phyloP scores from a whole-genome alignment of 805 yeast genomes.

The Saccharomycopsis oosterbeekiorum region DNA sequence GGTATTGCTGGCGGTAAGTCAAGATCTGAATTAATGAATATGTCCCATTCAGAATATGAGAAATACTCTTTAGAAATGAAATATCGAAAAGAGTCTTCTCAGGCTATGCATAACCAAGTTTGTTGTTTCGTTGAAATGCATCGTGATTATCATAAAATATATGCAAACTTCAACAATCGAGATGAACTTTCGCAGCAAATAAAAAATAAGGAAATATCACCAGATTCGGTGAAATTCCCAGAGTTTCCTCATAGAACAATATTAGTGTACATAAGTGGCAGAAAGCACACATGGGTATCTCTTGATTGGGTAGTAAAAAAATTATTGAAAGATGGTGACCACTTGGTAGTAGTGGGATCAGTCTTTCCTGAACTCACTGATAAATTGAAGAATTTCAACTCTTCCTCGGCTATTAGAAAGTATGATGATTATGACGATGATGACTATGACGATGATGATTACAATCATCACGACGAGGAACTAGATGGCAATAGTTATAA shows the following conservation, averaged over 20 bases:
- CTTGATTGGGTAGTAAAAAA: slow-evolving; percentile 56
- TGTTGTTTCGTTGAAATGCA: slow-evolving; percentile 34
- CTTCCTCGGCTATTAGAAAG: background rate
- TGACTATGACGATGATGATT: background rate
- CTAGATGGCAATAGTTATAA: background rate
- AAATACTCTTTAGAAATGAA: slow-evolving; percentile 4
- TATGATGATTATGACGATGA: background rate
- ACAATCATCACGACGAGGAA: background rate
- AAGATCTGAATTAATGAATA: background rate
- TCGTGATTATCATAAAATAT: slow-evolving; percentile 37
- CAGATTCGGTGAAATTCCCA: slow-evolving; percentile 22
- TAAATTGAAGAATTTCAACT: slow-evolving; percentile 9
- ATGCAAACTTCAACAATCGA: slow-evolving; percentile 27
- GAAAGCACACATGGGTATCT: slow-evolving; percentile 76
- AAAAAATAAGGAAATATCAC: background rate
- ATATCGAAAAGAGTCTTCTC: background rate
- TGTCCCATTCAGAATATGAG: slow-evolving; percentile 6
- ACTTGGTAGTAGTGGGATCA: slow-evolving; percentile 51
- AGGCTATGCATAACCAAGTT: slow-evolving; percentile 18
- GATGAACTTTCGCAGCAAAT: slow-evolving; percentile 12
- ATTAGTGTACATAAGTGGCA: slow-evolving; percentile 57
- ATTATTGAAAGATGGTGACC: slow-evolving; percentile 55
- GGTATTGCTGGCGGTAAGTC: background rate
- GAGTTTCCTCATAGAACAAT: slow-evolving; percentile 44
- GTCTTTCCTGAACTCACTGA: slow-evolving; percentile 28